A percentile compares a stretch with the other conserved stretches of the same genome.
Evolutionary conservation across 805 yeast genomes (phyloP).

Genomic region (Babjeviella inositovora): DNA sequence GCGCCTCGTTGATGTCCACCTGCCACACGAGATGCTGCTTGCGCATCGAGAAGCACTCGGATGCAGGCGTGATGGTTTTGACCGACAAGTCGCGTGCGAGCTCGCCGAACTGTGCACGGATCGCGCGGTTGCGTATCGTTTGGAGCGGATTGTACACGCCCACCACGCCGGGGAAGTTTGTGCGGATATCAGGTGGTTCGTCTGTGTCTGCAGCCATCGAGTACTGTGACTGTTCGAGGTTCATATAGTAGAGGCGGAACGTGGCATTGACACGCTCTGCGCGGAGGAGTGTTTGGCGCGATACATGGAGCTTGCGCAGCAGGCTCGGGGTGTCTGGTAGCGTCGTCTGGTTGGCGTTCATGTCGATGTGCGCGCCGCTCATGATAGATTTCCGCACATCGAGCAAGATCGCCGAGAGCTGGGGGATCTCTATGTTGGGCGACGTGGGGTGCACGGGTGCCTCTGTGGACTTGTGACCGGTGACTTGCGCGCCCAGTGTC

Average conservation of each 20-base stretch:
- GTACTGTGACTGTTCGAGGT: conserved; percentile 11
- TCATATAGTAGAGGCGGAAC: conserved; percentile 16
- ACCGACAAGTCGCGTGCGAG: conserved; percentile 11
- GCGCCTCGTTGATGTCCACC: conserved; percentile 15
- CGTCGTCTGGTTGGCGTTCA: conserved; percentile 3
- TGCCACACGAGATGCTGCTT: conserved; percentile 20
- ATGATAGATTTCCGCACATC: conserved; percentile 12
- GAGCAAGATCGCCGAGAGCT: conserved; percentile 10
- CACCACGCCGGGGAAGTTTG: conserved; percentile 14
- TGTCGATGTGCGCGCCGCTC: conserved; percentile 14
- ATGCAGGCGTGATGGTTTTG: conserved; percentile 18
- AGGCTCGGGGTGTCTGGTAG: conserved; percentile 1
- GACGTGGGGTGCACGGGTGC: no score
- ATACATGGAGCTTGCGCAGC: conserved; percentile 5
- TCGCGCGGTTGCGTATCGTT: conserved; percentile 16
- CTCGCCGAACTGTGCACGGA: conserved; percentile 14
- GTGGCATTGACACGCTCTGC: conserved; percentile 21
- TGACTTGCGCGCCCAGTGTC: no score
- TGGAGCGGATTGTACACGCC: conserved; percentile 25
- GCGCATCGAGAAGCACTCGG: conserved; percentile 16
- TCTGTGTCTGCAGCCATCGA: no score
- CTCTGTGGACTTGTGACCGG: no score
- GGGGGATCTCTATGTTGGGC: conserved; percentile 4
- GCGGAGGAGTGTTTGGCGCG: conserved; percentile 13
- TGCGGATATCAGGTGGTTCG: conserved; percentile 4